Conservation (phyloP, 495 filamentous ascomycete species). For the Trichoderma gamsii region DNA sequence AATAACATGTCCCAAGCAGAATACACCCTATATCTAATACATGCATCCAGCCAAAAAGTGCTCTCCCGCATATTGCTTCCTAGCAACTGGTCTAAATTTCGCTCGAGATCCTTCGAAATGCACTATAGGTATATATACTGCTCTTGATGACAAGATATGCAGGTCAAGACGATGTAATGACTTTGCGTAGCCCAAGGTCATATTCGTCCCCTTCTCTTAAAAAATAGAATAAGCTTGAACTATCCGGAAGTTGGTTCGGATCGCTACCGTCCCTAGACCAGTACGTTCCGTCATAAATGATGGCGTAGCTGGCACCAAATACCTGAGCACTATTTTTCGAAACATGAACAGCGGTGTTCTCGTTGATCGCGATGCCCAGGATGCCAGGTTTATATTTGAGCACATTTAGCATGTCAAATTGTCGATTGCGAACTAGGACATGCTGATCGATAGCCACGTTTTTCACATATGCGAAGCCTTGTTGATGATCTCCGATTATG, state of each 20-base stretch:
- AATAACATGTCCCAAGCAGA: too few relatives aligned
- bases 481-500: constrained; percentile 29
- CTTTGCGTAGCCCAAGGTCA: constrained; percentile 23
- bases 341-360: constrained; percentile 32
- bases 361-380: constrained; percentile 29
- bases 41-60: too few relatives aligned
- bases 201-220: constrained; percentile 24
- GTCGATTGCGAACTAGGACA: constrained; percentile 28
- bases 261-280: constrained; percentile 27
- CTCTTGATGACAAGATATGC: too few relatives aligned
- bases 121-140: too few relatives aligned
- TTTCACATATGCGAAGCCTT: constrained; percentile 30
- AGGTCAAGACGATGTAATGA: constrained; percentile 11
- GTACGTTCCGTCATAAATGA: constrained; percentile 26
- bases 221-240: constrained; percentile 26
- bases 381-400: constrained; percentile 31
- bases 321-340: constrained; percentile 27
- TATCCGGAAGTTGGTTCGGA: constrained; percentile 23
- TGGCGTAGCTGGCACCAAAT: constrained; percentile 25
- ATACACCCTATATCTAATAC: too few relatives aligned
- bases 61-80: too few relatives aligned
- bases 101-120: too few relatives aligned
- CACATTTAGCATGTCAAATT: constrained; percentile 33
- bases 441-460: constrained; percentile 32
- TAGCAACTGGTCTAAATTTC: too few relatives aligned